phyloP scores from a whole-genome alignment of 345 rosid genomes.

The Abelmoschus esculentus region DNA sequence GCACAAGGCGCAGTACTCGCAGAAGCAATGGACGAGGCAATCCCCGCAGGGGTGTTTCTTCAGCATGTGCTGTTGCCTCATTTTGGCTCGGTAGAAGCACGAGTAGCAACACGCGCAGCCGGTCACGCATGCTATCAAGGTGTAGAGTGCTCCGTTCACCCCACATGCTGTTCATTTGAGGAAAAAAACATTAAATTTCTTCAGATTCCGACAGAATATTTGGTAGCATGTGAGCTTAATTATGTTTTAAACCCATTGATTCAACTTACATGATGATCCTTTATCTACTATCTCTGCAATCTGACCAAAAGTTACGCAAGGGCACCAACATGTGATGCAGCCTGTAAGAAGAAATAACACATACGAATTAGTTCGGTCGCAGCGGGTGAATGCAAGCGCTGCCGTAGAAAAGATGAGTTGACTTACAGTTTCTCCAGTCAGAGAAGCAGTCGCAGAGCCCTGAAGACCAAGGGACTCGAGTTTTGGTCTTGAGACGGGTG shows the following conservation, averaged over 20 bases:
- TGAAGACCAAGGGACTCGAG: slow-evolving; percentile 9
- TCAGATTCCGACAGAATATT: background rate
- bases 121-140: slow-evolving; percentile 17
- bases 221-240: background rate
- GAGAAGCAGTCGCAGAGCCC: slow-evolving; percentile 17
- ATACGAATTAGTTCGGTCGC: background rate
- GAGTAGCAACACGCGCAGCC: slow-evolving; percentile 27
- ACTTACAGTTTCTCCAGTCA: slow-evolving; percentile 13
- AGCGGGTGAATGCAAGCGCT: background rate
- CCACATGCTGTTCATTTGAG: slow-evolving; percentile 16
- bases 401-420: background rate
- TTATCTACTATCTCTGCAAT: slow-evolving; percentile 17
- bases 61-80: slow-evolving; percentile 29
- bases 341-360: background rate
- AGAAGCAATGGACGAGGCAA: slow-evolving; percentile 28
- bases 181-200: background rate
- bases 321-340: slow-evolving; percentile 23
- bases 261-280: slow-evolving; percentile 16
- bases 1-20: slow-evolving; percentile 30
- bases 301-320: slow-evolving; percentile 22
- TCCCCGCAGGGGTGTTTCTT: slow-evolving; percentile 21
- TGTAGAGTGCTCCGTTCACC: slow-evolving; percentile 23
- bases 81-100: slow-evolving; percentile 21
- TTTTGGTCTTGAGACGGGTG: background rate
- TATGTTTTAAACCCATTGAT: background rate